Conservation (phyloP, 129 eudicot genomes). For the Kitagawia praeruptora region DNA sequence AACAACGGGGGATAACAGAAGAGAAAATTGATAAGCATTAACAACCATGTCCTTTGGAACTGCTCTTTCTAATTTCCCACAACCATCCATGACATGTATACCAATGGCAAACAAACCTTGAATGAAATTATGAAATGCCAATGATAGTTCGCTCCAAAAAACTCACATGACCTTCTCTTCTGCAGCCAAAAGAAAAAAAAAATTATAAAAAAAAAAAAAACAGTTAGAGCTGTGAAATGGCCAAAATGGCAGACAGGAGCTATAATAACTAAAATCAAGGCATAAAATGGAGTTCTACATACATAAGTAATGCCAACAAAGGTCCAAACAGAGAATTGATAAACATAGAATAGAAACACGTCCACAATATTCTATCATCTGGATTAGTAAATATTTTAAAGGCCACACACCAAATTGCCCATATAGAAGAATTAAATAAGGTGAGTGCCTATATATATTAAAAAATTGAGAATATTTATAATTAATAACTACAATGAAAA, state of each 20-base stretch:
- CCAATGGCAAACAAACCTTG: conserved; percentile 13
- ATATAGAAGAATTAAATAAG: background rate
- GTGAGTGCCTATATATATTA: background rate
- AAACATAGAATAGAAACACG: background rate
- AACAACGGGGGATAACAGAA: conserved; percentile 71
- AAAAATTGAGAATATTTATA: background rate
- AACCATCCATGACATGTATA: conserved; percentile 42
- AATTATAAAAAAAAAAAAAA: conserved; percentile 4
- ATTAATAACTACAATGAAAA: too few relatives aligned
- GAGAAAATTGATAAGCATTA: conserved; percentile 57
- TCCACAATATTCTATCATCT: background rate
- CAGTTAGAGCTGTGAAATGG: background rate
- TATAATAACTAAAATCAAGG: background rate
- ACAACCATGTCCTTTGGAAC: conserved; percentile 37
- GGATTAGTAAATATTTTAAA: background rate
- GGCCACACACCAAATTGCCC: background rate
- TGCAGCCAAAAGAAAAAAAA: conserved; percentile 13
- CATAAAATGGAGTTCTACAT: background rate
- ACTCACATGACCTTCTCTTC: conserved; percentile 53
- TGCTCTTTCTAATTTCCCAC: conserved; percentile 42
- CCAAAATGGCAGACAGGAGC: background rate
- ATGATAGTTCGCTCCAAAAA: conserved; percentile 17
- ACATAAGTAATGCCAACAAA: background rate
- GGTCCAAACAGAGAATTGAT: background rate
- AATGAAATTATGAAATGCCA: conserved; percentile 1